phyloP scores from a whole-genome alignment of 257 asterid species.

The Henckelia pumila region DNA sequence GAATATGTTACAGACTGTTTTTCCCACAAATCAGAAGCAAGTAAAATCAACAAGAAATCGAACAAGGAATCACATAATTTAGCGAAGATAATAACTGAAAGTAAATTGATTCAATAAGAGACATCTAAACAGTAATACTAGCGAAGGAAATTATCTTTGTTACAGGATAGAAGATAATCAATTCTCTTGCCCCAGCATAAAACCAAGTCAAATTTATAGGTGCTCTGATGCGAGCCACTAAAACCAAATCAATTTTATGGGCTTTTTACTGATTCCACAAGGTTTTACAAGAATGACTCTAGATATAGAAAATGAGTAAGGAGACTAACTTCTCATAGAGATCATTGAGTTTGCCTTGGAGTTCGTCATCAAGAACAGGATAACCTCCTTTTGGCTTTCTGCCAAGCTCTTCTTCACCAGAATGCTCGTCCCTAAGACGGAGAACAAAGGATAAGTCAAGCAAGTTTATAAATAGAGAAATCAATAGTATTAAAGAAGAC shows the following conservation, averaged over 20 bases:
- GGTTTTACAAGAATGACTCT: not conserved
- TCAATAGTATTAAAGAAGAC: conserved; percentile 18
- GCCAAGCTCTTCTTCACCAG: conserved; percentile 36
- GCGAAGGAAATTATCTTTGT: not conserved
- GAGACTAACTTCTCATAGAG: conserved; percentile 69
- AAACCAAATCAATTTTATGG: conserved; percentile 16
- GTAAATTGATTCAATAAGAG: not conserved
- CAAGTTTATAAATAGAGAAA: conserved; percentile 13
- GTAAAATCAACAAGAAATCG: not conserved
- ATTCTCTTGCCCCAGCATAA: not conserved
- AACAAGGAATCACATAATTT: not conserved
- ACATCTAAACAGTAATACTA: not conserved
- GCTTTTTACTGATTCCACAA: conserved; percentile 8
- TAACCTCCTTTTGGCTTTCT: conserved; percentile 36
- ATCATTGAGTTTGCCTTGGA: conserved; percentile 48
- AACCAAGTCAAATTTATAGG: too few species aligned
- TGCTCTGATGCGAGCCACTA: too few species aligned
- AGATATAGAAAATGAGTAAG: not conserved
- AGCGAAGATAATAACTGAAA: not conserved
- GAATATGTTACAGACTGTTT: not conserved
- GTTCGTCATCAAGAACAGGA: conserved; percentile 41
- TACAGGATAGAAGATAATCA: not conserved
- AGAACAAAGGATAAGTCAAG: conserved; percentile 27
- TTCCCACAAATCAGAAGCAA: not conserved
- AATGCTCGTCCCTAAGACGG: conserved; percentile 43